Percentiles rank a stretch among this genome's conserved stretches.
These are phyloP conservation scores for Pythium dissotocum DNA, from an alignment of 352 stramenopile species.

Conservation along the genomic window DNA sequence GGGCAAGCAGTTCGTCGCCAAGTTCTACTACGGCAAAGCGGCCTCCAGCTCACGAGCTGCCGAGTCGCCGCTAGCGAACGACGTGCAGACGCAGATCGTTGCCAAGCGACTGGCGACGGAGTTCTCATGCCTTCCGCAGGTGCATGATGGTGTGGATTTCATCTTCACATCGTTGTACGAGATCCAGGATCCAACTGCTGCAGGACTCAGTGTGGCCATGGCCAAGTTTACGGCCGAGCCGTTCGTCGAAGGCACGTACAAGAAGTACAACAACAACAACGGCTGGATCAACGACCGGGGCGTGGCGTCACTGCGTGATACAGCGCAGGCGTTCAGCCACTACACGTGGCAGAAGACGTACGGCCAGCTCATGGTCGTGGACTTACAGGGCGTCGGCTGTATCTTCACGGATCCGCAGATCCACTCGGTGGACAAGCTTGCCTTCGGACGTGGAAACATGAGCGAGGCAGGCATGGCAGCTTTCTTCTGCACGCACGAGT, in stretches of 20 bases:
- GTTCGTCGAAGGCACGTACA: constrained; percentile 39
- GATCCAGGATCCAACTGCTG: constrained; percentile 15
- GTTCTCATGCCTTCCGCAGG: constrained; percentile 31
- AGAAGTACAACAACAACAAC: constrained; percentile 56
- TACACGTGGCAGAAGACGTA: constrained; percentile 43
- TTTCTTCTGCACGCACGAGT: constrained; percentile 43
- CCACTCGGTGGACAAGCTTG: constrained; percentile 27
- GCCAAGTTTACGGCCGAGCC: constrained; percentile 40
- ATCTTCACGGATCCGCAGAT: constrained; percentile 55
- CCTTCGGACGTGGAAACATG: constrained; percentile 35
- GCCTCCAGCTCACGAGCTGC: not conserved
- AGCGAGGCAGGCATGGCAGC: constrained; percentile 30
- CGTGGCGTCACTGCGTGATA: constrained; percentile 16
- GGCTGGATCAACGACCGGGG: constrained; percentile 25
- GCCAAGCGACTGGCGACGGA: constrained; percentile 37
- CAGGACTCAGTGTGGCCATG: constrained; percentile 23
- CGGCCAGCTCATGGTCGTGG: constrained; percentile 41
- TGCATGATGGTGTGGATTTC: constrained; percentile 40
- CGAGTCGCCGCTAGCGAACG: constrained; percentile 19
- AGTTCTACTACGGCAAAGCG: constrained; percentile 38
- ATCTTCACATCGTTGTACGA: constrained; percentile 50
- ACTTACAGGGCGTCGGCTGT: constrained; percentile 40
- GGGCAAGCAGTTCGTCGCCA: constrained; percentile 34
- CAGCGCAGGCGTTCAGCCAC: constrained; percentile 44
- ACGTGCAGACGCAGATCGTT: constrained; percentile 43